Evolutionary conservation across 2,329 filamentous ascomycete genomes (phyloP).

Genomic region (Neurospora sp.): DNA sequence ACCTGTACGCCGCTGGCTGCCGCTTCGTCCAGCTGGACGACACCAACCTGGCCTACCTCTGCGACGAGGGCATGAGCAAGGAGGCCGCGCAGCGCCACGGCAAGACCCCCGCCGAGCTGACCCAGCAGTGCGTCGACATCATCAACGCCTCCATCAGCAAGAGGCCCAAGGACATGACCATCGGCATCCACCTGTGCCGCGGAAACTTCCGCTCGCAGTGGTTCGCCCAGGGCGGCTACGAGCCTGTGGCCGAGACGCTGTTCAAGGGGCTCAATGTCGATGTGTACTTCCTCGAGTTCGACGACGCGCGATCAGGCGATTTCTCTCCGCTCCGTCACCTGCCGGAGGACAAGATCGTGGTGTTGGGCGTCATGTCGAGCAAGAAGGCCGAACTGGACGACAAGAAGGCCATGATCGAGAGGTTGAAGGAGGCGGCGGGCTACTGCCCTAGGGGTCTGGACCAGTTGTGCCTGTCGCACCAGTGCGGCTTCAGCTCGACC

Average conservation of each 20-base stretch:
- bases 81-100: slow-evolving; percentile 41
- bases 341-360: slow-evolving; percentile 43
- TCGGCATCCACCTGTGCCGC: slow-evolving; percentile 47
- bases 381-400: slow-evolving; percentile 48
- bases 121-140: slow-evolving; percentile 40
- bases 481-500: slow-evolving; percentile 48
- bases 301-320: slow-evolving; percentile 45
- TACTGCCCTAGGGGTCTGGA: slow-evolving; percentile 41
- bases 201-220: slow-evolving; percentile 47
- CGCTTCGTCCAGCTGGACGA: slow-evolving; percentile 49
- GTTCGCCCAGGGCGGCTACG: slow-evolving; percentile 49
- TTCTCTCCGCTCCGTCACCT: slow-evolving; percentile 44
- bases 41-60: slow-evolving; percentile 50
- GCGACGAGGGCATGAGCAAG: slow-evolving; percentile 44
- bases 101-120: slow-evolving; percentile 36
- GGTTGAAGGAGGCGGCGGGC: slow-evolving; percentile 34
- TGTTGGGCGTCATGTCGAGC: slow-evolving; percentile 43
- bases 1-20: slow-evolving; percentile 41
- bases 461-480: slow-evolving; percentile 45
- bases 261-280: slow-evolving; percentile 47
- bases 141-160: slow-evolving; percentile 44
- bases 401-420: slow-evolving; percentile 26
- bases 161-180: slow-evolving; percentile 42
- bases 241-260: slow-evolving; percentile 46
- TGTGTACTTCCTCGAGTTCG: slow-evolving; percentile 50